Evolutionary conservation across 495 filamentous ascomycete genomes (phyloP).

Genomic region (Aspergillus avenaceus): DNA sequence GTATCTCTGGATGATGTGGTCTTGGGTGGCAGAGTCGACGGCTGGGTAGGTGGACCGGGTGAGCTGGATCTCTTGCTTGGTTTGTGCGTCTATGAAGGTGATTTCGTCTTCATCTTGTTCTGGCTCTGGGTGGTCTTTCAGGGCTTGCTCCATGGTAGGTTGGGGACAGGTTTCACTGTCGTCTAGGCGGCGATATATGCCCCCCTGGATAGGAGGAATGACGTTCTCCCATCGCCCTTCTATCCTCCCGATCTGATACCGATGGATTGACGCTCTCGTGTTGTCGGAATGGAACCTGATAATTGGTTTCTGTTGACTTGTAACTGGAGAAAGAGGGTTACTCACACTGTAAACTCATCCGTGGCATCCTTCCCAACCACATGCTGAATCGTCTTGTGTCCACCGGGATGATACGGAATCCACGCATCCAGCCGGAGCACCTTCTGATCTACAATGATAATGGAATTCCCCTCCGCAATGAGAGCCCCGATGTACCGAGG

Average conservation of each 20-base stretch:
- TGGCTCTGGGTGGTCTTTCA: too few species aligned
- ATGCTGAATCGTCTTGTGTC: conserved; percentile 77
- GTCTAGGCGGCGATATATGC: too few species aligned
- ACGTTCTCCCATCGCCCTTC: conserved; percentile 78
- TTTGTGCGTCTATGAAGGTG: conserved; percentile 63
- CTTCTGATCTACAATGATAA: conserved; percentile 71
- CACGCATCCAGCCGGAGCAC: conserved; percentile 78
- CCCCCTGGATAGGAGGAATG: conserved; percentile 79
- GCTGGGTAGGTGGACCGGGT: conserved; percentile 72
- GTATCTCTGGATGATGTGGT: conserved; percentile 69
- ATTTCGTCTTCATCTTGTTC: too few species aligned
- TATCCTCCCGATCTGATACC: conserved; percentile 71
- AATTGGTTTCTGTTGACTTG: background rate
- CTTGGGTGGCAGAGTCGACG: conserved; percentile 63
- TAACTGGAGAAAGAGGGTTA: background rate
- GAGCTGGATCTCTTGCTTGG: conserved; percentile 61
- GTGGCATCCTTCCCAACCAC: conserved; percentile 85
- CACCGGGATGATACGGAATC: conserved; percentile 80
- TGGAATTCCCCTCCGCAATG: conserved; percentile 67
- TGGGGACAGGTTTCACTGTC: too few species aligned
- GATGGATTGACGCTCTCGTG: conserved; percentile 62
- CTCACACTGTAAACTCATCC: conserved; percentile 64
- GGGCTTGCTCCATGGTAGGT: too few species aligned
- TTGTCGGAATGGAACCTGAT: conserved; percentile 64
- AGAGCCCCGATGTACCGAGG: conserved; percentile 69